Base-by-base conservation (phyloP, 2,329 filamentous ascomycete species). In the Phialophora verrucosa region DNA sequence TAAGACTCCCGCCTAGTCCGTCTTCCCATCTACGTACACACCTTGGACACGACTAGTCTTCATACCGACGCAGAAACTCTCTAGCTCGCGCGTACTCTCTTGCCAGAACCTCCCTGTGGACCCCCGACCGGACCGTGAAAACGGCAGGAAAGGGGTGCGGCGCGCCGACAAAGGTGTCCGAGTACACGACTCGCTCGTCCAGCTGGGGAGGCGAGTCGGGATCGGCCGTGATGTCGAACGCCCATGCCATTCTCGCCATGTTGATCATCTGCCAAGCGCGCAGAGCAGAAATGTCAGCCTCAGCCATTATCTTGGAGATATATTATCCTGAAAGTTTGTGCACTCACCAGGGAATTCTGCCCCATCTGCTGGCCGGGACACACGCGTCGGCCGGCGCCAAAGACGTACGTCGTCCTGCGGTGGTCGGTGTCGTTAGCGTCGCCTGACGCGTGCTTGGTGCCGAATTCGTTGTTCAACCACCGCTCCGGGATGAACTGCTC, bases 171-270 rank as follows among this genome's bases (percentile, higher is more conserved):
- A 81, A 53, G 75, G 71, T 0, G 78, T 55, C 38, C 74, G 63
- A 51, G 44, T 62, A 69, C 50, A n/a, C 25, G 70, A 0, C 76
- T 71, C 31, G 77, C 78, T 23, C 84, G 77, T 20, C 80, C 77
- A 35, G 78, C 79, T 1, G 83, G 83, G 50, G 56, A 23, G 61
- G 64, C 20, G 57, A 59, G 75, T 69, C 44, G 32, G 55, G 63
- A 14, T 63, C 59, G n/a, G 69, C 60, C 23, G 14, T 17, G 35
- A 66, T 59, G 25, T 62, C 59, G 25, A 68, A 70, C 3, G 65
- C 66, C 66, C 69, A 70, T 4, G 62, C 51, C 29, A 69, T 60
- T 42, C 64, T 64, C 10, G 69, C 47, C 56, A 65, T 68, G 35
- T 64, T 58, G 27, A 67, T 67, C 27, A 63, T 65, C 63, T 65